Percentiles rank a stretch among this genome's conserved stretches.
Evolutionary conservation across 2,329 filamentous ascomycete species (phyloP).

Genomic region (Aspergillus neotritici): DNA sequence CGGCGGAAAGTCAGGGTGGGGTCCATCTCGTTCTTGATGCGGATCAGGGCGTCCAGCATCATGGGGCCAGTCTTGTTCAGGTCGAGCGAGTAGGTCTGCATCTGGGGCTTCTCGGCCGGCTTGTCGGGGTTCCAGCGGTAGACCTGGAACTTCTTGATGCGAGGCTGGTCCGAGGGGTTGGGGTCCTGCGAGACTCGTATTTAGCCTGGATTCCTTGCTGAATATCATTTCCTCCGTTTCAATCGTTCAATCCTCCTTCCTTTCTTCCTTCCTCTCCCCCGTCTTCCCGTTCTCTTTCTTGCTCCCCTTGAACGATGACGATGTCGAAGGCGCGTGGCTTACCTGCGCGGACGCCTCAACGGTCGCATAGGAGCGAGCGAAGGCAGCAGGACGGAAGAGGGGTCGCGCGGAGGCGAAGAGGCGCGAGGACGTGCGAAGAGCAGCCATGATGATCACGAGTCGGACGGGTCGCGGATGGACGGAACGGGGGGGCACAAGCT

Average conservation of each 20-base stretch:
- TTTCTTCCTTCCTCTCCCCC: too few relatives aligned
- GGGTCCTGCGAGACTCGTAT: conserved; percentile 50
- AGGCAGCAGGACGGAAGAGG: conserved; percentile 37
- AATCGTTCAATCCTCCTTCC: too few relatives aligned
- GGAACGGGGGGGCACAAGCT: conserved; percentile 1
- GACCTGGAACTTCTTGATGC: conserved; percentile 93
- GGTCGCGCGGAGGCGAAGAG: conserved; percentile 40
- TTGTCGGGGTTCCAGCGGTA: conserved; percentile 98
- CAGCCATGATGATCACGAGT: conserved; percentile 39
- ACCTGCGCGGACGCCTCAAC: conserved; percentile 34
- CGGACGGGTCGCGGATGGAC: conserved; percentile 6
- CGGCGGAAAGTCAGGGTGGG: conserved; percentile 92
- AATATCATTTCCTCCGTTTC: too few relatives aligned
- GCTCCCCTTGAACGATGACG: conserved; percentile 3
- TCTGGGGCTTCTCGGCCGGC: conserved; percentile 84
- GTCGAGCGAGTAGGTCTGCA: conserved; percentile 93
- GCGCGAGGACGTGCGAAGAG: conserved; percentile 45
- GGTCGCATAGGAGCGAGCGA: conserved; percentile 45
- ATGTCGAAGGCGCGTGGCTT: conserved; percentile 24
- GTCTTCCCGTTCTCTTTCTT: too few relatives aligned
- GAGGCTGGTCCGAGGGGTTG: conserved; percentile 50
- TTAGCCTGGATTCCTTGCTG: too few relatives aligned
- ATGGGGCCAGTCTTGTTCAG: conserved; percentile 99
- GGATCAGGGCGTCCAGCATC: conserved; percentile 92
- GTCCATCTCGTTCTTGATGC: conserved; percentile 99